Base-by-base conservation (phyloP, 192 early-diverging fungal genomes). In the Irineochytrium annulatum region DNA sequence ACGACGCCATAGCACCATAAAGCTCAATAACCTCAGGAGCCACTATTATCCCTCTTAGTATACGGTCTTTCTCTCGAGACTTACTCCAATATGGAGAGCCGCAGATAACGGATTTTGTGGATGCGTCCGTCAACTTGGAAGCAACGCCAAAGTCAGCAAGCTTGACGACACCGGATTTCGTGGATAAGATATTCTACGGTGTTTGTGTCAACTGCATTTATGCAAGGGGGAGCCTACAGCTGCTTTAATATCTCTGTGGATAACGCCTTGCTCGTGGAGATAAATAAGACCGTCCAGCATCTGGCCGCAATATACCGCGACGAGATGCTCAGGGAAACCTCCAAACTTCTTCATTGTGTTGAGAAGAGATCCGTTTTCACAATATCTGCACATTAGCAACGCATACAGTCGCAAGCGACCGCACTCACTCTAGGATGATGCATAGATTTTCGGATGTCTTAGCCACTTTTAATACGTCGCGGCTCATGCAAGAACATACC, bases 61-160 rank as follows among this genome's bases (percentile, higher is more conserved):
- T 13, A 32, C 13, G n/a, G 22, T 1, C 17, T 55, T 20, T 19
- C 48, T 63, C 24, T 0, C 14, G 16, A 13, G 37, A 44, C 55
- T 19, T 61, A 59, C 59, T 77, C 78, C 78, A 80, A 60, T 68
- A 77, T 4, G 78, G 78, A 27, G 72, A 71, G 41, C 73, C 73
- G n/a, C n/a, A n/a, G 41, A 63, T 68, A 26, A 73, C 67, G 6
- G 35, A 46, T n/a, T 54, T 52, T 41, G 34, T 67, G 1, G 60
- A 46, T 19, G 61, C 54, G 19, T 70, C 87, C 20, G 63, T 43
- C 3, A 95, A 82, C 43, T 94, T 92, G 31, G 90, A 78, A 17
- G 93, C 91, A 8, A 98, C 93, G 34, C 95, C 95, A 79, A 98
- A 98, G 63, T 98, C 95, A 0, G 92, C 87, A 30, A 98, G 75